phyloP scores from a whole-genome alignment of 352 stramenopile species.

The Blastocystis sp. region DNA sequence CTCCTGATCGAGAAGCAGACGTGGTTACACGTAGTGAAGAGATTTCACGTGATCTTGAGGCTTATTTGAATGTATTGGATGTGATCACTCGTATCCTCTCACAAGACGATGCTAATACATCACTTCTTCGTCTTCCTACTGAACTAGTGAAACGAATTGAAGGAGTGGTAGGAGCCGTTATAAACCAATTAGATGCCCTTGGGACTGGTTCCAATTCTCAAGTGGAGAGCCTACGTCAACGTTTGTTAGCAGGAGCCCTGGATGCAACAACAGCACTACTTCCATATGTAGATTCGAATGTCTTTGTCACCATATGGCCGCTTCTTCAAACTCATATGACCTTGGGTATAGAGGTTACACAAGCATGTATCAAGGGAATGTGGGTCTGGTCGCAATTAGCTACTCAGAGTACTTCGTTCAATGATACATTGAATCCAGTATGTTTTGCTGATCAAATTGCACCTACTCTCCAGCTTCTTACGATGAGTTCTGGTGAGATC shows the following conservation, averaged over 20 bases:
- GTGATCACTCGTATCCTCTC: slow-evolving; percentile 17
- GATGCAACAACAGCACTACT: background rate
- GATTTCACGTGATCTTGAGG: background rate
- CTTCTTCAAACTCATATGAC: background rate
- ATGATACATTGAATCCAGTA: background rate
- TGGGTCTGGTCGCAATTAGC: background rate
- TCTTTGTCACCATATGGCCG: background rate
- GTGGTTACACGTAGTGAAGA: background rate
- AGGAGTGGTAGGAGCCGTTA: background rate
- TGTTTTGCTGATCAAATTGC: slow-evolving; percentile 12
- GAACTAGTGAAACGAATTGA: background rate
- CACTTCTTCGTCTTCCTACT: background rate
- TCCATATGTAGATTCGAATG: background rate
- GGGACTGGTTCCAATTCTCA: background rate
- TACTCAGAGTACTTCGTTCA: background rate
- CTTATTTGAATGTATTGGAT: slow-evolving; percentile 5
- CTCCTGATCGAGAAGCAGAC: background rate
- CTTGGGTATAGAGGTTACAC: background rate
- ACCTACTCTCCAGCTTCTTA: background rate
- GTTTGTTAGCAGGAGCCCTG: background rate
- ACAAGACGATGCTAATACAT: background rate
- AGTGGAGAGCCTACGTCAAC: background rate
- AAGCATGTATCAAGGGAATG: background rate
- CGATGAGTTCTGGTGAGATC: background rate
- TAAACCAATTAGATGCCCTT: background rate